Percentiles rank a stretch among this genome's conserved stretches.
Evolutionary conservation across 257 asterid genomes (phyloP).

Genomic region (Orobanche coerulescens): DNA sequence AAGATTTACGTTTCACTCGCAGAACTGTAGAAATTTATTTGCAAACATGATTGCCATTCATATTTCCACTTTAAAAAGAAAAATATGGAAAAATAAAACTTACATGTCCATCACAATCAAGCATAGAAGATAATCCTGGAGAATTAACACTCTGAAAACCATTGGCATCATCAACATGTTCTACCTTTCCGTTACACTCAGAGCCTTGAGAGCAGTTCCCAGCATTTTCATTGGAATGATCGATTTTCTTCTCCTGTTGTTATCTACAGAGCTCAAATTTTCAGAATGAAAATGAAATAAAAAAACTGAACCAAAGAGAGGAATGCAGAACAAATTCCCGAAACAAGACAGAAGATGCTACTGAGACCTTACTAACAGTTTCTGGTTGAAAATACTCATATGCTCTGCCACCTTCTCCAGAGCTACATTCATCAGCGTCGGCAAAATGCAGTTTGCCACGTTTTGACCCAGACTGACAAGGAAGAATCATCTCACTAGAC

Average conservation of each 20-base stretch:
- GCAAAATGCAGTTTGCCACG: slow-evolving; percentile 26
- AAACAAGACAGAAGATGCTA: slow-evolving; percentile 19
- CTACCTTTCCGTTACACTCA: slow-evolving; percentile 25
- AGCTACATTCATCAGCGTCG: slow-evolving; percentile 29
- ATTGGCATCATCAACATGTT: slow-evolving; percentile 30
- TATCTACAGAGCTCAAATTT: slow-evolving; percentile 76
- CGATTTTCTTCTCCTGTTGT: slow-evolving; percentile 68
- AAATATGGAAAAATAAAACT: slow-evolving; percentile 13
- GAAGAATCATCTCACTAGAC: slow-evolving; percentile 31
- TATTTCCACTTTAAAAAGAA: slow-evolving; percentile 15
- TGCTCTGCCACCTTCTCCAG: slow-evolving; percentile 22
- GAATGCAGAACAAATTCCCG: slow-evolving; percentile 11
- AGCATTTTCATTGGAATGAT: slow-evolving; percentile 24
- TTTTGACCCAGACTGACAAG: slow-evolving; percentile 30
- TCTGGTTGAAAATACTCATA: slow-evolving; percentile 28
- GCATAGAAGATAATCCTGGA: slow-evolving; percentile 26
- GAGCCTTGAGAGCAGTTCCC: slow-evolving; percentile 32
- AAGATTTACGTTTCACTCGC: background rate
- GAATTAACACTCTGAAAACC: slow-evolving; percentile 22
- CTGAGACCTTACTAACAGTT: slow-evolving; percentile 35
- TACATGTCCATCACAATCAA: slow-evolving; percentile 51
- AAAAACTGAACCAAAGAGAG: slow-evolving; percentile 25
- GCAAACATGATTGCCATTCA: slow-evolving; percentile 4
- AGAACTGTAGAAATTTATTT: background rate
- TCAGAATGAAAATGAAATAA: slow-evolving; percentile 57